Evolutionary conservation across 2,329 filamentous ascomycete genomes (phyloP).

Genomic region (Scolecobasidium constrictum): DNA sequence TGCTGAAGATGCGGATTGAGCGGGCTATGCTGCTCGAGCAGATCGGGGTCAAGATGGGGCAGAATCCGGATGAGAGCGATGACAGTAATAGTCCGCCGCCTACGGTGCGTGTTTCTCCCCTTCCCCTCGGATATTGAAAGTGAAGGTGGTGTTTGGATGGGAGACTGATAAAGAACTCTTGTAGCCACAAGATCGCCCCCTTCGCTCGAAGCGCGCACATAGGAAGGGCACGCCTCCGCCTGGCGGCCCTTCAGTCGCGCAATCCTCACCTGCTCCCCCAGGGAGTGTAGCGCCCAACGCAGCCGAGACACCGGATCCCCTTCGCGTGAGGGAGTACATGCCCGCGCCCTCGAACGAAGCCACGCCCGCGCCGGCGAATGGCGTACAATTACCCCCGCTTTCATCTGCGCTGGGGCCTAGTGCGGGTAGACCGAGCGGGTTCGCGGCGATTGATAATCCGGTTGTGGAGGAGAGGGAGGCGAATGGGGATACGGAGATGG

Average conservation of each 20-base stretch:
- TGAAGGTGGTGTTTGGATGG: constrained; percentile 9
- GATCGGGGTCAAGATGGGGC: constrained; percentile 35
- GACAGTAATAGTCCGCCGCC: constrained; percentile 70
- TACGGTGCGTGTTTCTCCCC: constrained; percentile 44
- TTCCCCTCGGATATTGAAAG: not conserved
- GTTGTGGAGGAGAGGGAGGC: constrained; percentile 1
- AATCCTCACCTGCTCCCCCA: not conserved
- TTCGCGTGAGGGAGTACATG: not conserved
- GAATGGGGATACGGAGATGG: constrained; percentile 7
- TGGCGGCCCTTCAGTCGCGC: constrained; percentile 10
- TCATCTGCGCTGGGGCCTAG: too few species aligned
- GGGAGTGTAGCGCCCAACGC: not conserved
- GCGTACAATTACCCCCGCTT: not conserved
- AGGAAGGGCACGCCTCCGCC: constrained; percentile 23
- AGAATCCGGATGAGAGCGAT: constrained; percentile 51
- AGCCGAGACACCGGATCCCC: constrained; percentile 1
- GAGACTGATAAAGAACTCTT: constrained; percentile 4
- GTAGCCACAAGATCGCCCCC: constrained; percentile 66
- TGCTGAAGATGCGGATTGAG: constrained; percentile 86
- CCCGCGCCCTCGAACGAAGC: not conserved
- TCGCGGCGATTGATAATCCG: not conserved
- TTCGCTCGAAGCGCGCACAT: constrained; percentile 63
- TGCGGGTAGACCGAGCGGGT: too few species aligned
- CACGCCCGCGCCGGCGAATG: constrained; percentile 1
- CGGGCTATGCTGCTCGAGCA: constrained; percentile 50